Evolutionary conservation across 2,329 filamentous ascomycete genomes (phyloP).

Genomic region (Lizonia empirigonia): DNA sequence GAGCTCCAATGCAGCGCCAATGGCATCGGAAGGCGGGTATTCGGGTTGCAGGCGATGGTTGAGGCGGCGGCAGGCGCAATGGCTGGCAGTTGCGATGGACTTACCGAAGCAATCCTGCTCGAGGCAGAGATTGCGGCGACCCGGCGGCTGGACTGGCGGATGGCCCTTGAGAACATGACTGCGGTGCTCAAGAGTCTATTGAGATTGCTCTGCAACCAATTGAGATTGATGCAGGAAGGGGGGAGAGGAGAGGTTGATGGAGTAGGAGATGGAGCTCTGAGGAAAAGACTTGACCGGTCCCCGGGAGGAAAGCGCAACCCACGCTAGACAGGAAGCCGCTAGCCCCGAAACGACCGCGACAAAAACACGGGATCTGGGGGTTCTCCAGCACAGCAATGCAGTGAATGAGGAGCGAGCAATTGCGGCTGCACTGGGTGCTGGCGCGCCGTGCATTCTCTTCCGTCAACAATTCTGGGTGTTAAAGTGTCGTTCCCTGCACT

Average conservation of each 20-base stretch:
- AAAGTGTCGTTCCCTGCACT: no score
- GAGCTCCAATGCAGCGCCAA: conserved; percentile 48
- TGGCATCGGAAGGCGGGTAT: conserved; percentile 38
- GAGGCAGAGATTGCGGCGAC: conserved; percentile 91
- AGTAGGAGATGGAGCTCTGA: conserved; percentile 43
- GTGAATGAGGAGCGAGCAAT: no score
- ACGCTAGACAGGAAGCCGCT: conserved; percentile 20
- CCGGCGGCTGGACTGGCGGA: conserved; percentile 94
- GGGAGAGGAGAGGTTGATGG: conserved; percentile 50
- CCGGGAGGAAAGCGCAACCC: conserved; percentile 39
- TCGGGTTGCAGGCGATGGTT: conserved; percentile 43
- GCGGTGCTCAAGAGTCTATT: conserved; percentile 54
- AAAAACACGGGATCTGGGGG: conserved; percentile 16
- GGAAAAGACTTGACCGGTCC: conserved; percentile 29
- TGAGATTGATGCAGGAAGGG: conserved; percentile 51
- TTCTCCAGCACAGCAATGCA: no score
- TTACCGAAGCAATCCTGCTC: conserved; percentile 92
- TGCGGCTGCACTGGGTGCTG: no score
- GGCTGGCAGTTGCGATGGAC: conserved; percentile 60
- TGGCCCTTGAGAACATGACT: conserved; percentile 96
- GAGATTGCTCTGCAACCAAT: conserved; percentile 51
- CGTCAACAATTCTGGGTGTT: no score
- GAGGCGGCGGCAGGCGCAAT: conserved; percentile 49
- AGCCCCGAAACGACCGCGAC: conserved; percentile 24
- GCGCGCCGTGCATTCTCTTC: no score